Percentiles rank a stretch among this genome's conserved stretches.
phyloP scores from a whole-genome alignment of 2,329 filamentous ascomycete species.

The Aureobasidium sp. region DNA sequence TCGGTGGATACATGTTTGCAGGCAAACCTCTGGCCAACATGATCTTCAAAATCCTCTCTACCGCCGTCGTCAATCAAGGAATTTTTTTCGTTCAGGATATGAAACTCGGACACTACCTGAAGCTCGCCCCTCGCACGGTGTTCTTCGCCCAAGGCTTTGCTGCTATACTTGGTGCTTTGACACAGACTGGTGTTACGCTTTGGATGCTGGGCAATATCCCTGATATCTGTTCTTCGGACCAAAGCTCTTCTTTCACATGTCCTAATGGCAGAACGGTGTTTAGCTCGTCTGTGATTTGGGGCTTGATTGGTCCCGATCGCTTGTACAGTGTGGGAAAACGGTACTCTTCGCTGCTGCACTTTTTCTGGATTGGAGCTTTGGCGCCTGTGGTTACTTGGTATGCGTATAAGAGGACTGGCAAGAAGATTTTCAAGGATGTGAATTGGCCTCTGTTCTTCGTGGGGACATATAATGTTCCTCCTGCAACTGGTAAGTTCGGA shows the following conservation, averaged over 20 bases:
- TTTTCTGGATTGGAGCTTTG: conserved; percentile 43
- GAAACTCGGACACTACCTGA: conserved; percentile 83
- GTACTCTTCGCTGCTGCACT: conserved; percentile 40
- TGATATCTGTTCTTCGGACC: conserved; percentile 66
- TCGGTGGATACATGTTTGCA: conserved; percentile 73
- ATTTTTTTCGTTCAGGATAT: conserved; percentile 52
- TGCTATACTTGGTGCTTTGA: conserved; percentile 66
- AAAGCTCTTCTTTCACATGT: conserved; percentile 82
- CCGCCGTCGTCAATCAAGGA: conserved; percentile 49
- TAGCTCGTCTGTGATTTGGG: conserved; percentile 81
- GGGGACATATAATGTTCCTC: no score
- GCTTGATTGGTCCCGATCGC: conserved; percentile 41
- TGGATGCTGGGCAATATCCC: conserved; percentile 80
- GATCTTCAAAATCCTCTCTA: conserved; percentile 87
- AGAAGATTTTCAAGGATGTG: conserved; percentile 18
- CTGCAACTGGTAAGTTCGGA: no score
- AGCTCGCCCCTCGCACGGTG: conserved; percentile 67
- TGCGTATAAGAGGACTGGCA: conserved; percentile 29
- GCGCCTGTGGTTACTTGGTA: conserved; percentile 36
- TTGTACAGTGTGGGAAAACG: conserved; percentile 40
- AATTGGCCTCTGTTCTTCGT: conserved; percentile 58
- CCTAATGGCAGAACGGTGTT: conserved; percentile 83
- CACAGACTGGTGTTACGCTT: conserved; percentile 76
- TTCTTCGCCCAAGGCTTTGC: conserved; percentile 70
- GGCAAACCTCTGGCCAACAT: conserved; percentile 84